Conservation (phyloP, 495 filamentous ascomycete genomes). For the Talaromyces adpressus region DNA sequence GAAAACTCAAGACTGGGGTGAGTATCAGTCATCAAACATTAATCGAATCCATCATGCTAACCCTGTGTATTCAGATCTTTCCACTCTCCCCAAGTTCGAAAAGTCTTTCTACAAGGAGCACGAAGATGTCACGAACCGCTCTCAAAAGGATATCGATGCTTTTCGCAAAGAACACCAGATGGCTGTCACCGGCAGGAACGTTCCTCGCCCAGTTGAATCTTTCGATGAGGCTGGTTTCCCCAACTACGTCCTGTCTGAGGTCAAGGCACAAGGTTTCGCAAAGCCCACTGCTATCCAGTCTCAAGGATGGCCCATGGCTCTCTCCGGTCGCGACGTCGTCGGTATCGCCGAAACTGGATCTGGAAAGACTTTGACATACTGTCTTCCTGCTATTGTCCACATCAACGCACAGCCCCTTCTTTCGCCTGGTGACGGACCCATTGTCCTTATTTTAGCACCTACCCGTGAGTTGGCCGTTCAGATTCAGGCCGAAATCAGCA, state of each 20-base stretch:
- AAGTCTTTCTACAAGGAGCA: conserved; percentile 99
- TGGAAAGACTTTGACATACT: conserved; percentile 98
- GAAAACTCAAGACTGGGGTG: conserved; percentile 83
- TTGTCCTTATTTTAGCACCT: conserved; percentile 89
- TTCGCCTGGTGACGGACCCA: conserved; percentile 93
- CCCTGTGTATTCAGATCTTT: conserved; percentile 50
- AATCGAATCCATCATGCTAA: conserved; percentile 18
- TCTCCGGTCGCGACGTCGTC: conserved; percentile 96
- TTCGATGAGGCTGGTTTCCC: conserved; percentile 98
- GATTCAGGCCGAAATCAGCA: conserved; percentile 99
- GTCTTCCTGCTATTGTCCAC: conserved; percentile 96
- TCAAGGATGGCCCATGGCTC: conserved; percentile 98
- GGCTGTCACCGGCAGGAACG: conserved; percentile 63
- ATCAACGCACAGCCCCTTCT: conserved; percentile 98
- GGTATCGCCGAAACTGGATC: conserved; percentile 99
- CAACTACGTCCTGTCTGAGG: conserved; percentile 92
- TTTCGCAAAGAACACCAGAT: conserved; percentile 81
- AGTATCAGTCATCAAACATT: conserved; percentile 22
- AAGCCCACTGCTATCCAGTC: conserved; percentile 94
- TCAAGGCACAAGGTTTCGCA: conserved; percentile 93
- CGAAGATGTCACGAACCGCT: conserved; percentile 64
- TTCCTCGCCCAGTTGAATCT: conserved; percentile 88
- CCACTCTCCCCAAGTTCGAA: conserved; percentile 86
- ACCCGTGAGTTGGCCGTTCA: conserved; percentile 97
- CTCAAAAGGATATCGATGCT: conserved; percentile 70